A percentile compares a stretch with the other conserved stretches of the same genome.
phyloP scores from a whole-genome alignment of 164 flowering plant genomes.

The Stephania cephalantha region DNA sequence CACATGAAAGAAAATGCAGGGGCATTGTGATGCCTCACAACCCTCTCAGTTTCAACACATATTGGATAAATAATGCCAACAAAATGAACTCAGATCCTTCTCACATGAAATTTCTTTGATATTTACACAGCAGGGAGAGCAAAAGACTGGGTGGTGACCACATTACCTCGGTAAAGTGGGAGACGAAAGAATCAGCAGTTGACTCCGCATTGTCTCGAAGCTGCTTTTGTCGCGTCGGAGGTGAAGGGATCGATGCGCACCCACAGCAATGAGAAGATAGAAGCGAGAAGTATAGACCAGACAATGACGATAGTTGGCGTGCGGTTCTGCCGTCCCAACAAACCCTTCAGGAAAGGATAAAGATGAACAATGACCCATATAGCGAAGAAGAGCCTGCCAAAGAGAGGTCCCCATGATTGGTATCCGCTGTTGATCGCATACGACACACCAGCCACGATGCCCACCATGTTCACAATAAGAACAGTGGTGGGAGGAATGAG shows the following conservation, averaged over 20 bases:
- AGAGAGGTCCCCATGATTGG: slow-evolving; percentile 96
- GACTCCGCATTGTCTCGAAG: slow-evolving; percentile 68
- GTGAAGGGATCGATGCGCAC: slow-evolving; percentile 89
- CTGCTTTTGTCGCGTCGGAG: slow-evolving; percentile 28
- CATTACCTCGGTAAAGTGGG: slow-evolving; percentile 11
- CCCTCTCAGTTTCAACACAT: not conserved
- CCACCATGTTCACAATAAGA: slow-evolving; percentile 74
- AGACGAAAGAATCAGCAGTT: slow-evolving; percentile 36
- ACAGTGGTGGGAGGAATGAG: slow-evolving; percentile 94
- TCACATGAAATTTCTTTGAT: slow-evolving; percentile 11
- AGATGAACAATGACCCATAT: slow-evolving; percentile 89
- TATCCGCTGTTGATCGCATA: slow-evolving; percentile 89
- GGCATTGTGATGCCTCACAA: not conserved
- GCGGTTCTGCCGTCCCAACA: slow-evolving; percentile 84
- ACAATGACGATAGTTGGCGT: slow-evolving; percentile 93
- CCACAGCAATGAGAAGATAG: slow-evolving; percentile 94
- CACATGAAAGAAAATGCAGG: not conserved
- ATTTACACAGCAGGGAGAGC: slow-evolving; percentile 26
- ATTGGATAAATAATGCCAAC: not conserved
- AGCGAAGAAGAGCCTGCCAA: slow-evolving; percentile 90
- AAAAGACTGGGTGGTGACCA: slow-evolving; percentile 3
- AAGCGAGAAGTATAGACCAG: slow-evolving; percentile 93
- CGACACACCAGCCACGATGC: slow-evolving; percentile 93
- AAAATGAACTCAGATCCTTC: slow-evolving; percentile 12
- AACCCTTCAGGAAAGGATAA: slow-evolving; percentile 92